phyloP scores from a whole-genome alignment of 2,329 filamentous ascomycete genomes.

The Fusarium penzigii region DNA sequence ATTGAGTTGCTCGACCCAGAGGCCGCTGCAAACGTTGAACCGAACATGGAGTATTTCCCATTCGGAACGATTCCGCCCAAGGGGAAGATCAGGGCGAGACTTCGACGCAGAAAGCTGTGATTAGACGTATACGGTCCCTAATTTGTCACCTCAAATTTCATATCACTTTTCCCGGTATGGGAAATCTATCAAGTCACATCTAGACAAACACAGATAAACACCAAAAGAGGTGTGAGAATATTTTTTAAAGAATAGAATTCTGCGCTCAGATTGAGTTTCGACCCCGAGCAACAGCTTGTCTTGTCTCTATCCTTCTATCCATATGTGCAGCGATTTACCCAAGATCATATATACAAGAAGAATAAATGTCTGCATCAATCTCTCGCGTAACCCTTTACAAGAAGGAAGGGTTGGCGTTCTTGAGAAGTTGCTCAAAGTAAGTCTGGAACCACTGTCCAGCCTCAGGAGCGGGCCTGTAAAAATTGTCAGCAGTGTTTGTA shows the following conservation, averaged over 20 bases:
- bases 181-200: too few relatives aligned
- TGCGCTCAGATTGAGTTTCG: too few relatives aligned
- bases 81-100: constrained; percentile 13
- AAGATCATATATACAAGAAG: too few relatives aligned
- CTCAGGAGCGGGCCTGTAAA: constrained; percentile 61
- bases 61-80: constrained; percentile 25
- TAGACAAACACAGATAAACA: too few relatives aligned
- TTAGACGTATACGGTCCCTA: background rate
- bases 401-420: constrained; percentile 57
- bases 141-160: too few relatives aligned
- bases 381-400: constrained; percentile 2
- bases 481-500: constrained; percentile 28
- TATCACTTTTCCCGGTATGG: too few relatives aligned
- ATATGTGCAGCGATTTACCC: too few relatives aligned
- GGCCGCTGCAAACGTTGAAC: constrained; percentile 7
- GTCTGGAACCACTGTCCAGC: constrained; percentile 69
- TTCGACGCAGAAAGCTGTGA: constrained; percentile 12
- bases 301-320: too few relatives aligned
- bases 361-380: too few relatives aligned
- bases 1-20: constrained; percentile 27
- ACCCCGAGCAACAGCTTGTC: too few relatives aligned
- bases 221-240: too few relatives aligned
- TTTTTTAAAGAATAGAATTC: too few relatives aligned
- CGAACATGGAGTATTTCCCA: constrained; percentile 25
- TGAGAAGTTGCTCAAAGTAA: constrained; percentile 59